phyloP scores from a whole-genome alignment of 768 basidiomycete species.

The Crassisporium funariophilum region DNA sequence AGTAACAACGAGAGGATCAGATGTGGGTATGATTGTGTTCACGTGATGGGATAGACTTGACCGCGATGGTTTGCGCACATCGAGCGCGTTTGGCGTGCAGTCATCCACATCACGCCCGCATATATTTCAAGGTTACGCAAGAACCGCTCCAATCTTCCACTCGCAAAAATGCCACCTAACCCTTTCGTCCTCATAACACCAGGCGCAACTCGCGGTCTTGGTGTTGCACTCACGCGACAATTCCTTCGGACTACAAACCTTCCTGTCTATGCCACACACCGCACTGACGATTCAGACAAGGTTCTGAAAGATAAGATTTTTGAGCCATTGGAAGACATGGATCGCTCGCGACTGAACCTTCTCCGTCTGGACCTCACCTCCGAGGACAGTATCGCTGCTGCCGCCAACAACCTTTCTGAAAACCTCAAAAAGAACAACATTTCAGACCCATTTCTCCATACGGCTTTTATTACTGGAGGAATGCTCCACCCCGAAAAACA shows the following conservation, averaged over 20 bases:
- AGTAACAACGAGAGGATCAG: no score
- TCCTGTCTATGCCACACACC: slow-evolving; percentile 59
- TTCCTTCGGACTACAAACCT: slow-evolving; percentile 50
- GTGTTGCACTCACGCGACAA: slow-evolving; percentile 55
- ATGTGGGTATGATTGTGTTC: no score
- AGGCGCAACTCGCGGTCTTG: slow-evolving; percentile 55
- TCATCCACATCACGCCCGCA: no score
- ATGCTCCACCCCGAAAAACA: slow-evolving; percentile 57
- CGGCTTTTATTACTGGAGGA: slow-evolving; percentile 58
- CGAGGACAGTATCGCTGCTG: slow-evolving; percentile 51
- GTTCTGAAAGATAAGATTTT: slow-evolving; percentile 44
- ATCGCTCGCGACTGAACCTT: slow-evolving; percentile 46
- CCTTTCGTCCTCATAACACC: slow-evolving; percentile 58
- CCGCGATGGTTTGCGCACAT: no score
- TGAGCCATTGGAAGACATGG: slow-evolving; percentile 41
- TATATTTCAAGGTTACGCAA: no score
- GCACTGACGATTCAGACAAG: slow-evolving; percentile 35
- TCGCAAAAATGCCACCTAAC: slow-evolving; percentile 22
- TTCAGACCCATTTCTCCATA: slow-evolving; percentile 46
- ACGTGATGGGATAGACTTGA: no score
- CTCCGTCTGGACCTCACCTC: slow-evolving; percentile 53
- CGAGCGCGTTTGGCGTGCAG: no score
- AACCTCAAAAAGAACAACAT: slow-evolving; percentile 29
- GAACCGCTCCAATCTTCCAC: not conserved
- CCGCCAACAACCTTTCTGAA: slow-evolving; percentile 43